Evolutionary conservation across 352 stramenopile species (phyloP).

Genomic region (Pythium aphanidermatum): DNA sequence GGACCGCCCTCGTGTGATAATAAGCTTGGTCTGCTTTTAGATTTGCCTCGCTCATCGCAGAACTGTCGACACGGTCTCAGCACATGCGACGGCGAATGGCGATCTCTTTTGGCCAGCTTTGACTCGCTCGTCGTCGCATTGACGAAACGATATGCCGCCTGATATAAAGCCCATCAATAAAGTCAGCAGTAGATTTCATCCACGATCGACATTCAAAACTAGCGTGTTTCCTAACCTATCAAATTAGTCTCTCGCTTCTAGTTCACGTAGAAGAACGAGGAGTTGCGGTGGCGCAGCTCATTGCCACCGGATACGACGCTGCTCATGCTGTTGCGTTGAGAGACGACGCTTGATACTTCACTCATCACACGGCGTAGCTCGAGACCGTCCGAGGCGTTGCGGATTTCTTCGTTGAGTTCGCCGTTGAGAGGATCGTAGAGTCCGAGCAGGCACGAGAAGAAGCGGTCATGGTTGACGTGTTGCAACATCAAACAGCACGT

Average conservation of each 20-base stretch:
- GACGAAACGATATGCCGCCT: too few relatives aligned
- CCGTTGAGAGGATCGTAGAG: constrained; percentile 79
- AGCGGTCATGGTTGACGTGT: constrained; percentile 84
- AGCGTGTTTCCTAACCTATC: too few relatives aligned
- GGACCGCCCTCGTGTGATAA: too few relatives aligned
- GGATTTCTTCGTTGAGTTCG: constrained; percentile 71
- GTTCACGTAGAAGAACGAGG: constrained; percentile 71
- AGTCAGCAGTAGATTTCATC: too few relatives aligned
- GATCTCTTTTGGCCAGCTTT: too few relatives aligned
- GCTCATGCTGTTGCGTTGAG: constrained; percentile 40
- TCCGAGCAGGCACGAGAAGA: constrained; percentile 79
- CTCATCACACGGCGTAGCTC: constrained; percentile 71
- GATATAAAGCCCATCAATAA: too few relatives aligned
- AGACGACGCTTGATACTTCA: constrained; percentile 61
- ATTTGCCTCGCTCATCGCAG: too few relatives aligned
- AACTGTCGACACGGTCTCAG: too few relatives aligned
- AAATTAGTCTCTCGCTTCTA: not conserved
- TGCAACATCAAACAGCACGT: constrained; percentile 85
- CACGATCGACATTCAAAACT: too few relatives aligned
- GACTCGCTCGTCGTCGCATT: too few relatives aligned
- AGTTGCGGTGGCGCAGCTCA: constrained; percentile 48
- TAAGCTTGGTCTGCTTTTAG: too few relatives aligned
- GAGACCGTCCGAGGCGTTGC: constrained; percentile 46
- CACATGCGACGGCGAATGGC: too few relatives aligned
- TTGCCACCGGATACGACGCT: constrained; percentile 31